phyloP scores from a whole-genome alignment of 2,329 filamentous ascomycete species.

The Ilyonectria robusta region DNA sequence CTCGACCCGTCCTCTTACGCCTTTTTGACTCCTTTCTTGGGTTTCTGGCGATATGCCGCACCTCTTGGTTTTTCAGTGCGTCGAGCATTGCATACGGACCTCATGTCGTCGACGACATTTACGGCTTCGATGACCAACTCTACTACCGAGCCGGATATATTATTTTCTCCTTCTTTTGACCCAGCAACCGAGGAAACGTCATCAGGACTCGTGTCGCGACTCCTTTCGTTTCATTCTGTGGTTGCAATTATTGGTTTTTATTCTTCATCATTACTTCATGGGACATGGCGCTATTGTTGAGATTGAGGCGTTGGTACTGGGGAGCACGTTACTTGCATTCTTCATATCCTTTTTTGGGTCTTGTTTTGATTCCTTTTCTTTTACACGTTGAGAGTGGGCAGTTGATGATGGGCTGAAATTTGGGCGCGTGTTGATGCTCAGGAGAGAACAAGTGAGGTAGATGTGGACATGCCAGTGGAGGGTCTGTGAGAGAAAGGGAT shows the following conservation, averaged over 20 bases:
- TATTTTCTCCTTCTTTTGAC: slow-evolving; percentile 18
- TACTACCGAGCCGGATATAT: background rate
- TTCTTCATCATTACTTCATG: slow-evolving; percentile 42
- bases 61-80: slow-evolving; percentile 25
- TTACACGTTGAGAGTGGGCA: slow-evolving; percentile 31
- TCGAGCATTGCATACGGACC: slow-evolving; percentile 22
- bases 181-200: slow-evolving; percentile 19
- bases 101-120: slow-evolving; percentile 11
- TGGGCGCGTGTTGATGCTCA: slow-evolving; percentile 39
- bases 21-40: slow-evolving; percentile 37
- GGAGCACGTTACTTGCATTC: slow-evolving; percentile 29
- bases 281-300: slow-evolving; percentile 48
- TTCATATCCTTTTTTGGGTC: slow-evolving; percentile 29
- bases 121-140: slow-evolving; percentile 2
- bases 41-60: slow-evolving; percentile 23
- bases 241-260: slow-evolving; percentile 34
- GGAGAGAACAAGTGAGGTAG: slow-evolving; percentile 33
- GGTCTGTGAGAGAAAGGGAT: slow-evolving; percentile 20
- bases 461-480: slow-evolving; percentile 6
- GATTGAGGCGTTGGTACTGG: slow-evolving; percentile 35
- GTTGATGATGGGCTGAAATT: slow-evolving; percentile 30
- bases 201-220: slow-evolving; percentile 24
- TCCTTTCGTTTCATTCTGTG: slow-evolving; percentile 35
- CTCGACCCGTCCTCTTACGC: slow-evolving; percentile 38
- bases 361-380: slow-evolving; percentile 15